Evolutionary conservation across 169 alveolate species (phyloP).

Genomic region (Cryptosporidium ryanae): DNA sequence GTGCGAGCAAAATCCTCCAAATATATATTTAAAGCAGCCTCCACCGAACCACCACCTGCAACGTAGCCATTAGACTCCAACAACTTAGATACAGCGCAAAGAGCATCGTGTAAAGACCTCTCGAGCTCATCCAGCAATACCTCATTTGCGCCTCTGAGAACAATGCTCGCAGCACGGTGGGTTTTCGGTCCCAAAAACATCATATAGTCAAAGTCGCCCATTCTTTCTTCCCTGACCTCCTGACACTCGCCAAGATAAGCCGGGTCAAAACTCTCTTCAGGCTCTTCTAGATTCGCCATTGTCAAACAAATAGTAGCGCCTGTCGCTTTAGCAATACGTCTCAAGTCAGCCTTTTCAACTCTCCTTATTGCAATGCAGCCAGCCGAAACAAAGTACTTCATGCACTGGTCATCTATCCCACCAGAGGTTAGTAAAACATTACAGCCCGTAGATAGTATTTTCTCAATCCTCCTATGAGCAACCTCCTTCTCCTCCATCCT

Average conservation of each 20-base stretch:
- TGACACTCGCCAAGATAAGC: slow-evolving; percentile 92
- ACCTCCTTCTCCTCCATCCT: slow-evolving; percentile 96
- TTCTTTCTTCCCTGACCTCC: slow-evolving; percentile 93
- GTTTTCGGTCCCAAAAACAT: slow-evolving; percentile 94
- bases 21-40: slow-evolving; percentile 95
- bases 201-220: slow-evolving; percentile 97
- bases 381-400: slow-evolving; percentile 98
- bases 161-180: slow-evolving; percentile 86
- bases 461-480: slow-evolving; percentile 94
- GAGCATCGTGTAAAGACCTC: slow-evolving; percentile 97
- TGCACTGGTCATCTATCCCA: slow-evolving; percentile 98
- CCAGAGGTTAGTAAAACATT: slow-evolving; percentile 97
- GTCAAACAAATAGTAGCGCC: slow-evolving; percentile 91
- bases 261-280: slow-evolving; percentile 94
- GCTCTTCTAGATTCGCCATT: slow-evolving; percentile 93
- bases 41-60: slow-evolving; percentile 99
- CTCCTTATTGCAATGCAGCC: slow-evolving; percentile 97
- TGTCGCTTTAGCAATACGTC: slow-evolving; percentile 95
- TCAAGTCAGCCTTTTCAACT: slow-evolving; percentile 93
- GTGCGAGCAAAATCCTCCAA: slow-evolving; percentile 97
- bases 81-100: slow-evolving; percentile 95
- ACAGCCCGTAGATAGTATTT: slow-evolving; percentile 96
- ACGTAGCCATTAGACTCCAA: slow-evolving; percentile 88
- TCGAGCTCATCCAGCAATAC: slow-evolving; percentile 97
- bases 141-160: slow-evolving; percentile 98